Evolutionary conservation across 2,329 filamentous ascomycete species (phyloP), one percentile per base, ranked within the genome.

Genomic region (Penicillium rolfsii): DNA sequence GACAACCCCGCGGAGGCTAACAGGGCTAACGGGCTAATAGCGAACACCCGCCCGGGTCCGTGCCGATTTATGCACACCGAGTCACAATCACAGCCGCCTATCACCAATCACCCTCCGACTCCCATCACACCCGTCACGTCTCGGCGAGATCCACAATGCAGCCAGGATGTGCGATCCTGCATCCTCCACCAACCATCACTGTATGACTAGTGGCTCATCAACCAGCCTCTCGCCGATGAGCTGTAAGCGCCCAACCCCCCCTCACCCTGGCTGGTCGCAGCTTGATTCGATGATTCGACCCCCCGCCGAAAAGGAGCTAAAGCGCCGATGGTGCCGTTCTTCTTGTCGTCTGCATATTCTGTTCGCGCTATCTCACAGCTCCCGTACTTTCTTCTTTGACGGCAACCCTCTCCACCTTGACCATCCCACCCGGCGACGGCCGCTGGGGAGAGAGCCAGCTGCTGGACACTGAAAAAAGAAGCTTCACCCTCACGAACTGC

Each of bases 1-100:
- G 50, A 5, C 12, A 11, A 43, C 22, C n/a, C n/a, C 22, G n/a
- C 19, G 8, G 45, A 12, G 12, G 4, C 16, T 8, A 35, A 50
- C 43, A 36, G 35, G 28, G 33, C 28, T 30, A 30, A 30, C 7
- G 33, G 35, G 35, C 12, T 36, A 36, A 36, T 26, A 55, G 50
- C 56, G 22, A 58, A 59, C 56, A 38, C 55, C 52, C 38, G 45
- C 43, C n/a, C 38, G 46, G 46, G 64, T 65, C 65, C 64, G 63
- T 69, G 63, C 65, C 65, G 57, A 36, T 54, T 54, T 55, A 66
- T 74, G 73, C 73, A 74, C 61, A 35, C 4, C 45, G 40, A 55
- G 66, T 75, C 73, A 75, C 73, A 74, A 55, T 76, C 73, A 74
- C 73, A 71, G 43, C 59, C 41, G 40, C 58, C 52, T 11, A 58